Conservation (phyloP, 1,139 yeast genomes). For the Saccharomyces hybrid region DNA sequence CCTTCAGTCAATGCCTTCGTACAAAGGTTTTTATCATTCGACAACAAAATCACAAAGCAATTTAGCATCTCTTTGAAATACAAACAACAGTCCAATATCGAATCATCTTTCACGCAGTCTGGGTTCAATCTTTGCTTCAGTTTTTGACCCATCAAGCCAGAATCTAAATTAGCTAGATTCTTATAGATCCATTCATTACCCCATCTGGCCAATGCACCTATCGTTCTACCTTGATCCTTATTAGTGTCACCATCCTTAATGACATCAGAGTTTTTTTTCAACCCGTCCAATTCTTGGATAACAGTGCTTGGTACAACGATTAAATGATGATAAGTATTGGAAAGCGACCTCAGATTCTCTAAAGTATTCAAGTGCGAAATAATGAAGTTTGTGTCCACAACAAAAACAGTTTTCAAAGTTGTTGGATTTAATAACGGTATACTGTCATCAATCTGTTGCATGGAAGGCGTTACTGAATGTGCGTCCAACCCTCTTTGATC, state of each 20-base stretch:
- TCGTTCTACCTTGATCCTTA: conserved; percentile 24
- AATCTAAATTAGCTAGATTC: conserved; percentile 46
- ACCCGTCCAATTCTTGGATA: conserved; percentile 69
- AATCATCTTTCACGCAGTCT: conserved; percentile 56
- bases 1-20: conserved; percentile 64
- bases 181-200: conserved; percentile 75
- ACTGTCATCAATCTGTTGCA: conserved; percentile 9
- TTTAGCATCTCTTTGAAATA: conserved; percentile 43
- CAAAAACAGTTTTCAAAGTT: conserved; percentile 34
- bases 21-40: conserved; percentile 82
- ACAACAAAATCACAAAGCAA: conserved; percentile 53
- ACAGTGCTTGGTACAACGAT: conserved; percentile 67
- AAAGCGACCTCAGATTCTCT: conserved; percentile 40
- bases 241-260: not conserved
- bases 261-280: conserved; percentile 40
- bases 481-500: conserved; percentile 16
- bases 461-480: not conserved
- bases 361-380: conserved; percentile 55
- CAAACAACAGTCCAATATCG: conserved; percentile 78
- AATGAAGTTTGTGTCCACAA: conserved; percentile 74
- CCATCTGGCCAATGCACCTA: conserved; percentile 57
- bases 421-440: conserved; percentile 6
- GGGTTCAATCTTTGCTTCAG: conserved; percentile 44
- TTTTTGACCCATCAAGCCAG: conserved; percentile 59
- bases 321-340: conserved; percentile 38